These are phyloP conservation scores for Coemansia sp. DNA, from an alignment of 192 early-diverging fungal genomes.

Conservation along the genomic window DNA sequence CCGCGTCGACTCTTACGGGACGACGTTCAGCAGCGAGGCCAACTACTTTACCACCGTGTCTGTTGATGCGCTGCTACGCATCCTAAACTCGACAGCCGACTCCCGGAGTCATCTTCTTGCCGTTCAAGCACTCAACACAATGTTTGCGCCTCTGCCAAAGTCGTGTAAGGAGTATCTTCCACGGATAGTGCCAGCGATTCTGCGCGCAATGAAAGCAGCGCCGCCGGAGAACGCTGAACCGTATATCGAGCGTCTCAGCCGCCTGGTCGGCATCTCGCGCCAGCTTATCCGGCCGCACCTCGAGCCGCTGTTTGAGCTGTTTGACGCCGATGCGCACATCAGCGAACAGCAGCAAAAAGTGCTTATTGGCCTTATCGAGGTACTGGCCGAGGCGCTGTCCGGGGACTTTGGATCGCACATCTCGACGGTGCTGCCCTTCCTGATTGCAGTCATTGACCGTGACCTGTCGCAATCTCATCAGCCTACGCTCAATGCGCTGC, in stretches of 20 bases:
- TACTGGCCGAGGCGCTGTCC: slow-evolving; percentile 79
- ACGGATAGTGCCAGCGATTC: slow-evolving; percentile 77
- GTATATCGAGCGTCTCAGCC: slow-evolving; percentile 82
- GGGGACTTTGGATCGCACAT: slow-evolving; percentile 90
- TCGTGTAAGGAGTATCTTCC: slow-evolving; percentile 16
- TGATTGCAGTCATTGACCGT: slow-evolving; percentile 81
- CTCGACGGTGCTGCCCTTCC: slow-evolving; percentile 74
- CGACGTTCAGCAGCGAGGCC: slow-evolving; percentile 43
- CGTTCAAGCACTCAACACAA: slow-evolving; percentile 87
- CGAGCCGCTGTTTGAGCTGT: slow-evolving; percentile 73
- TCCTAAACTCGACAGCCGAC: slow-evolving; percentile 78
- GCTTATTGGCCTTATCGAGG: slow-evolving; percentile 77
- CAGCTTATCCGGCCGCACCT: slow-evolving; percentile 90
- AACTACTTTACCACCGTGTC: slow-evolving; percentile 92
- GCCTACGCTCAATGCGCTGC: slow-evolving; percentile 65
- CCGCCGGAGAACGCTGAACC: slow-evolving; percentile 75
- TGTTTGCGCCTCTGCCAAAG: slow-evolving; percentile 75
- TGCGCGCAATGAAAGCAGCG: slow-evolving; percentile 80
- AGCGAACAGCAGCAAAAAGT: slow-evolving; percentile 62
- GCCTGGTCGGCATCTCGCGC: slow-evolving; percentile 83
- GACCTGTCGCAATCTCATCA: slow-evolving; percentile 69
- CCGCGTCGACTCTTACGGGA: slow-evolving; percentile 20
- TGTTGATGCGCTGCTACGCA: slow-evolving; percentile 83
- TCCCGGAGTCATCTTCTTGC: slow-evolving; percentile 80
- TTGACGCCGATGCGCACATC: slow-evolving; percentile 72